Percentiles rank a stretch among this genome's conserved stretches.
These are phyloP conservation scores for Saprolegnia parasitica DNA, from an alignment of 352 stramenopile species.

Conservation along the genomic window DNA sequence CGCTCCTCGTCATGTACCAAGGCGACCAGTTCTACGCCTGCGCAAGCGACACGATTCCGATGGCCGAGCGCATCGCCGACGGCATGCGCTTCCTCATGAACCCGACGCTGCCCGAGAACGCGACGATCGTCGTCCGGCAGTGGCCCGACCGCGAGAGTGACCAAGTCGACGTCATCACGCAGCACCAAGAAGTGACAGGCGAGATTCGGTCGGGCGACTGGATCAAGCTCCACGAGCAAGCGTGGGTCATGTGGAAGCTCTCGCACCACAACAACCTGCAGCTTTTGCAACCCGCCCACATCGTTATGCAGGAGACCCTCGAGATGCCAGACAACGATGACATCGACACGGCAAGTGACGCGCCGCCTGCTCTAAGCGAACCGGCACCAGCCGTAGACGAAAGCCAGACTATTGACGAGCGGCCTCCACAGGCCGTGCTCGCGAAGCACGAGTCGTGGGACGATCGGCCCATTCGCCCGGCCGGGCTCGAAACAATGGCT, in stretches of 20 bases:
- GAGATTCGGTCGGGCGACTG: slow-evolving; percentile 15
- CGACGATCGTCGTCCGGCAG: slow-evolving; percentile 16
- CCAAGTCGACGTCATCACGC: slow-evolving; percentile 20
- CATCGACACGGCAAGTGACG: neutral
- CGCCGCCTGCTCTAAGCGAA: neutral
- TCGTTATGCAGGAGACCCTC: neutral
- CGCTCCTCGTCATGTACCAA: slow-evolving; percentile 16
- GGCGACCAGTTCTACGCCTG: slow-evolving; percentile 7
- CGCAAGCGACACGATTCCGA: neutral
- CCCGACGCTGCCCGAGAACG: slow-evolving; percentile 10
- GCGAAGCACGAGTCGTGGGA: neutral
- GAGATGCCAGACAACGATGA: neutral
- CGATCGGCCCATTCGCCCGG: neutral
- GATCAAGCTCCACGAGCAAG: slow-evolving; percentile 28
- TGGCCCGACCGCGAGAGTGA: slow-evolving; percentile 18
- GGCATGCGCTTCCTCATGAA: slow-evolving; percentile 14
- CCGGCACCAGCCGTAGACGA: neutral
- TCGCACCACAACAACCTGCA: slow-evolving; percentile 10
- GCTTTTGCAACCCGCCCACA: slow-evolving; percentile 6
- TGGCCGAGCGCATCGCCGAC: slow-evolving; percentile 19
- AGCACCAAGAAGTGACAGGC: neutral
- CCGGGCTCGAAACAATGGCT: neutral
- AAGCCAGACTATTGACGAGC: neutral
- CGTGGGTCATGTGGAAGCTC: slow-evolving; percentile 26
- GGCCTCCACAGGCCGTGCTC: neutral